Evolutionary conservation across 2,329 filamentous ascomycete genomes (phyloP).

Genomic region (Amphichorda felina): DNA sequence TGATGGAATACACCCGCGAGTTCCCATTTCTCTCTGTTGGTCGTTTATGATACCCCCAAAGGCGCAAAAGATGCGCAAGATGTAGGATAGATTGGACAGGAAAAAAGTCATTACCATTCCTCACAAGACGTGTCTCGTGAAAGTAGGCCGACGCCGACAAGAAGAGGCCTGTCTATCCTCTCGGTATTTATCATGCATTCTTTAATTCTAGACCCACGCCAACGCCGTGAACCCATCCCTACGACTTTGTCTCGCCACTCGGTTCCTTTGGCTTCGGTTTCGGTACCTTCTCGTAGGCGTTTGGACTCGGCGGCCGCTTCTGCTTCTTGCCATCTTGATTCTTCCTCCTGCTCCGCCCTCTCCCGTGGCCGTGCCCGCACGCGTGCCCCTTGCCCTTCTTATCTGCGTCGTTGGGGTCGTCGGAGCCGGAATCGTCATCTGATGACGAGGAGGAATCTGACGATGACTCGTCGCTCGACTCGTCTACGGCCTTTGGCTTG

Average conservation of each 20-base stretch:
- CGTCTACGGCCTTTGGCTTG: constrained; percentile 66
- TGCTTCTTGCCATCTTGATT: constrained; percentile 12
- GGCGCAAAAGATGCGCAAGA: background rate
- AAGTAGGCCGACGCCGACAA: too few species aligned
- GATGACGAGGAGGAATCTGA: constrained; percentile 44
- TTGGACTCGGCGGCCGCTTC: constrained; percentile 53
- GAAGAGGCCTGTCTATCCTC: too few species aligned
- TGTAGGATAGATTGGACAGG: background rate
- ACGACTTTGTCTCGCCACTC: constrained; percentile 3
- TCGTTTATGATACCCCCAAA: constrained; percentile 2
- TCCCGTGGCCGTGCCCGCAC: constrained; percentile 23
- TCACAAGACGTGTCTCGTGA: too few species aligned
- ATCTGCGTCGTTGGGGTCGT: constrained; percentile 16
- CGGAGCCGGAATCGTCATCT: constrained; percentile 32
- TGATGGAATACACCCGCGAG: background rate
- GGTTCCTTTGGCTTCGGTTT: constrained; percentile 28
- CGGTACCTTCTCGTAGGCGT: constrained; percentile 68
- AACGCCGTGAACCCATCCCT: too few species aligned
- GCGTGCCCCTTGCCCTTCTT: constrained; percentile 27
- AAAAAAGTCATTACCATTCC: background rate
- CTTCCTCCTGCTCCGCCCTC: constrained; percentile 14
- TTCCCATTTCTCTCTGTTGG: too few species aligned
- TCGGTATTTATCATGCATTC: too few species aligned
- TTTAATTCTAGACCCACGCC: too few species aligned
- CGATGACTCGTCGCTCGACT: constrained; percentile 62